phyloP scores from a whole-genome alignment of 495 filamentous ascomycete species.

The Penicillium paradoxum region DNA sequence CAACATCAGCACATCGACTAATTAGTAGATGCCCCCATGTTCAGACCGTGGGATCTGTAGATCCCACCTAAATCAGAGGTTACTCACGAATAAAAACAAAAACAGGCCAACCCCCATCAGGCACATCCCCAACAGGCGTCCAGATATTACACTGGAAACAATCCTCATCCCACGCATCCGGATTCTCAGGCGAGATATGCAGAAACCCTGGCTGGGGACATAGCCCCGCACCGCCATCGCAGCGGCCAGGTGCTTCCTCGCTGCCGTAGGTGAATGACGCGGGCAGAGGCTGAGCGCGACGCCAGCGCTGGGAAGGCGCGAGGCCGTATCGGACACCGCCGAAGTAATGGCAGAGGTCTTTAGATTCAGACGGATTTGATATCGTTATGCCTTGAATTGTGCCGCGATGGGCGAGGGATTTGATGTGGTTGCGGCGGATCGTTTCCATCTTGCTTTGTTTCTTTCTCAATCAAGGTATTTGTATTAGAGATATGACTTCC shows the following conservation, averaged over 20 bases:
- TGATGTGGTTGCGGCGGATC: conserved; percentile 20
- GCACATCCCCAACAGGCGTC: conserved; percentile 33
- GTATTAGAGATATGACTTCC: background rate
- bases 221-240: conserved; percentile 25
- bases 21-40: background rate
- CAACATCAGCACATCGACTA: background rate
- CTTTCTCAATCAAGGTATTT: background rate
- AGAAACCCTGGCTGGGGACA: conserved; percentile 38
- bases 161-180: conserved; percentile 33
- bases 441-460: conserved; percentile 34
- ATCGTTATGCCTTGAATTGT: conserved; percentile 36
- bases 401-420: conserved; percentile 32
- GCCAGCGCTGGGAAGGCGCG: conserved; percentile 34
- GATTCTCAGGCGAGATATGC: conserved; percentile 12
- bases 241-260: conserved; percentile 23
- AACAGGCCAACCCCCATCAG: conserved; percentile 40
- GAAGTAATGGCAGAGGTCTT: conserved; percentile 38
- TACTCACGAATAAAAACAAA: conserved; percentile 42
- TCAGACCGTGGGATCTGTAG: background rate
- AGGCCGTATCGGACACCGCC: conserved; percentile 43
- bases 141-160: conserved; percentile 45
- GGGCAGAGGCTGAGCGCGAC: conserved; percentile 29
- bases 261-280: conserved; percentile 34
- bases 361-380: conserved; percentile 6
- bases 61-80: background rate